Base-by-base conservation (phyloP, 2,329 filamentous ascomycete genomes). In the Leptosphaerulina australis region DNA sequence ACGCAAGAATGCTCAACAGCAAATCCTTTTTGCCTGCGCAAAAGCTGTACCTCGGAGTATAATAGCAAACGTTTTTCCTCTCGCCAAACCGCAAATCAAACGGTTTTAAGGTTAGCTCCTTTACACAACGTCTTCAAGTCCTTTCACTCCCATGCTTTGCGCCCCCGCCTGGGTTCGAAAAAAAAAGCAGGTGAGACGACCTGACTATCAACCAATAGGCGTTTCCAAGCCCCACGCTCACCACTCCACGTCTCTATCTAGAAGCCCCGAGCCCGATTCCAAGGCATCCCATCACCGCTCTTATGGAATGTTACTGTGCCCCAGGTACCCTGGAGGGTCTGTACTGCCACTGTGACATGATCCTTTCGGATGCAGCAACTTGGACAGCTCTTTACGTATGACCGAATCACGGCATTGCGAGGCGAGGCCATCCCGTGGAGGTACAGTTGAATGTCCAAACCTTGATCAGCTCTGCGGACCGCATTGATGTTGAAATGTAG, bases 271-370 rank as follows among this genome's bases (percentile, higher is more conserved):
- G 44, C 55, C 64, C 59, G 55, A 59, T 44, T 58, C 56, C 62
- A 63, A 63, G 60, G 62, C 60, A 59, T 57, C 56, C 49, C 59
- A 58, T 56, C 51, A 54, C 64, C 63, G 55, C 55, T 59, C 44
- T 55, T 45, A 60, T 61, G 61, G 56, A 61, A 58, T 55, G 46
- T 56, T 50, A 59, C 56, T 55, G 50, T 62, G 59, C 55, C 55
- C 48, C 53, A 53, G 51, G 50, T 59, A 50, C 55, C 50, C 54
- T 58, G 47, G 30, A 44, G 21, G 8, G 44, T 50, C 47, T 51
- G 52, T 60, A 59, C 50, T 43, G 58, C 54, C 35, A 64, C 60
- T 61, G 60, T 67, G 62, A 60, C 60, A 65, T 66, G 62, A 56
- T 62, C 53, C 50, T 52, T 55, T 44, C 57, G 51, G 53, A 65